These are phyloP conservation scores for Talaromyces piceae DNA, from an alignment of 2,329 filamentous ascomycete genomes.

Conservation along the genomic window DNA sequence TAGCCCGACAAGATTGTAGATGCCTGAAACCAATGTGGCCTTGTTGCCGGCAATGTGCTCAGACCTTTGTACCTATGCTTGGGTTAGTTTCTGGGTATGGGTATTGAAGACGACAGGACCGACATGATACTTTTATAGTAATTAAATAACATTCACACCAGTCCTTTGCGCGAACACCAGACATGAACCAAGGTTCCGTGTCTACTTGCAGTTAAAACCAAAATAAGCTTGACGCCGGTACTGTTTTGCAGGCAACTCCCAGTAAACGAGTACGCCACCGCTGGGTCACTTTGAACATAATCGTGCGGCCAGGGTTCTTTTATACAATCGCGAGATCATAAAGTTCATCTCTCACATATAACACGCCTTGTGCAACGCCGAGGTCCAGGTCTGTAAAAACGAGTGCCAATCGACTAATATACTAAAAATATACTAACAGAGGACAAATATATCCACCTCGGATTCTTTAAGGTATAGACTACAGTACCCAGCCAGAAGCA, in stretches of 20 bases:
- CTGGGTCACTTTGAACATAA: constrained; percentile 36
- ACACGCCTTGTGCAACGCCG: not conserved
- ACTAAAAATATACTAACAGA: not conserved
- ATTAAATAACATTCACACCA: constrained; percentile 35
- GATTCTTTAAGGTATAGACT: not conserved
- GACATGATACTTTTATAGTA: constrained; percentile 36
- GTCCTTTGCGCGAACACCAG: constrained; percentile 55
- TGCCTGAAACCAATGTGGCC: constrained; percentile 49
- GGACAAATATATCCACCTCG: not conserved
- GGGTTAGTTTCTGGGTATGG: not conserved
- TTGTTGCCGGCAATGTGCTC: constrained; percentile 49
- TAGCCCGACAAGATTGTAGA: constrained; percentile 54
- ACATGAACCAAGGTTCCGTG: constrained; percentile 57
- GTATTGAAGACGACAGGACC: not conserved
- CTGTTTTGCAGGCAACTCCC: constrained; percentile 13
- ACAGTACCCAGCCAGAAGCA: not conserved
- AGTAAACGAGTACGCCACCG: constrained; percentile 56
- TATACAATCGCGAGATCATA: constrained; percentile 19
- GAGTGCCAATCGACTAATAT: not conserved
- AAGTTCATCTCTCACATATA: not conserved
- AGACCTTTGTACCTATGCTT: constrained; percentile 31
- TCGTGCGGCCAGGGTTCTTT: constrained; percentile 37
- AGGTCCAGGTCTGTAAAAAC: not conserved
- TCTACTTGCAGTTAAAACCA: constrained; percentile 7
- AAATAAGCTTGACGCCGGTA: not conserved